phyloP scores from a whole-genome alignment of 768 basidiomycete species.

The Termitomyces sp. region DNA sequence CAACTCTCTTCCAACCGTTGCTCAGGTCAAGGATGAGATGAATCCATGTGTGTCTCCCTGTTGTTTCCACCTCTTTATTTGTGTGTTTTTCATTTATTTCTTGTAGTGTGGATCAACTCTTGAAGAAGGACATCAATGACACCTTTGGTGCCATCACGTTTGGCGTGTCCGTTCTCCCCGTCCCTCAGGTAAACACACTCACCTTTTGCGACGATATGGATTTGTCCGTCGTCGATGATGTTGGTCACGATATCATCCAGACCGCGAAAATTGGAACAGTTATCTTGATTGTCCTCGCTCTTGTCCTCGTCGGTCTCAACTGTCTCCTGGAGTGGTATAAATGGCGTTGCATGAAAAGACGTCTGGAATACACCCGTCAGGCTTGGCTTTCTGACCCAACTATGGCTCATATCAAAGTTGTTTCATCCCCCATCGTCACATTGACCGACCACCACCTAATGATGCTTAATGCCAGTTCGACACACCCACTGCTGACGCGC shows the following conservation, averaged over 20 bases:
- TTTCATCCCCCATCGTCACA: conserved; percentile 43
- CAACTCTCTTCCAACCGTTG: conserved; percentile 69
- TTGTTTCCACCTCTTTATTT: neutral
- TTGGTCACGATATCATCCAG: conserved; percentile 74
- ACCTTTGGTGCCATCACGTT: conserved; percentile 74
- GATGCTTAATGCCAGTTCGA: conserved; percentile 59
- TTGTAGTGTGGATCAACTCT: conserved; percentile 60
- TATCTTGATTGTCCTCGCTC: conserved; percentile 64
- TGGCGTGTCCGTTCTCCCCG: conserved; percentile 65
- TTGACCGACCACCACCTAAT: conserved; percentile 76
- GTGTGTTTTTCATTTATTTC: conserved; percentile 1
- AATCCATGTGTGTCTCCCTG: conserved; percentile 53
- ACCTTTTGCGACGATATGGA: conserved; percentile 78
- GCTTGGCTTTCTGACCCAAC: conserved; percentile 77
- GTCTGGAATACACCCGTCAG: conserved; percentile 65
- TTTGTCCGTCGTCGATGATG: conserved; percentile 79
- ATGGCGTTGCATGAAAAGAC: conserved; percentile 65
- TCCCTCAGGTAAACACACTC: conserved; percentile 65
- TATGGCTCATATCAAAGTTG: conserved; percentile 33
- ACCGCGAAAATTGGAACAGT: conserved; percentile 75
- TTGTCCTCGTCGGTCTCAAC: conserved; percentile 69
- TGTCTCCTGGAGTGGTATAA: conserved; percentile 85
- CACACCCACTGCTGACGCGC: conserved; percentile 70
- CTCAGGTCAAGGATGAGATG: conserved; percentile 66
- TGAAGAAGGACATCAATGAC: conserved; percentile 87